These are phyloP conservation scores for Wickerhamomyces chaumierensis DNA, from an alignment of 805 yeast species.

Conservation along the genomic window DNA sequence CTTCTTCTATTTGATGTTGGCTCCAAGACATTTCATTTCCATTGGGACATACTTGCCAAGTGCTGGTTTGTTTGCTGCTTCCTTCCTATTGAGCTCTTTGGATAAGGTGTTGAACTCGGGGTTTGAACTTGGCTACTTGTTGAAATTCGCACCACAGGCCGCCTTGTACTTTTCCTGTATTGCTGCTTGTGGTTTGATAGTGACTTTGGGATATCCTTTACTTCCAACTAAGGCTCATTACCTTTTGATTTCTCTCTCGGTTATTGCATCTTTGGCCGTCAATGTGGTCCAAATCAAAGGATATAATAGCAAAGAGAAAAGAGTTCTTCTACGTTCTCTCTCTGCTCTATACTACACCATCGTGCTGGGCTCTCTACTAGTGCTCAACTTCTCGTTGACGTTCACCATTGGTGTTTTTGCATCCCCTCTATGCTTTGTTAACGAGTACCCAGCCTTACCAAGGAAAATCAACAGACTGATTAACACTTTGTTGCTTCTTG, in stretches of 20 bases:
- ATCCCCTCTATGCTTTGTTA: conserved; percentile 60
- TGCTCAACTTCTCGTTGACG: conserved; percentile 78
- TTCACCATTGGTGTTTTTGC: conserved; percentile 58
- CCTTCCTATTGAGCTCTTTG: conserved; percentile 60
- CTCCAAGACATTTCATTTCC: conserved; percentile 75
- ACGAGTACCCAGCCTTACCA: conserved; percentile 1
- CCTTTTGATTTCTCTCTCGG: conserved; percentile 9
- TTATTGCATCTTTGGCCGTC: conserved; percentile 13
- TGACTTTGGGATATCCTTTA: conserved; percentile 11
- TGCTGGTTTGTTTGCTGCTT: conserved; percentile 58
- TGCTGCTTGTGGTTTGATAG: conserved; percentile 12
- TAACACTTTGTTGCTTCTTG: conserved; percentile 25
- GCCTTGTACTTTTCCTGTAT: conserved; percentile 18
- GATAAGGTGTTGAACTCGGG: conserved; percentile 37
- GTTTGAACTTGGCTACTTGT: conserved; percentile 7
- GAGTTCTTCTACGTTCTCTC: conserved; percentile 24
- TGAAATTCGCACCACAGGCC: conserved; percentile 1
- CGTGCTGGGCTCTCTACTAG: conserved; percentile 59
- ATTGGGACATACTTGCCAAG: conserved; percentile 90
- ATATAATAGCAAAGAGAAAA: conserved; percentile 5
- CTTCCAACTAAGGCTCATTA: conserved; percentile 8
- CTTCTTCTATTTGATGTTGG: conserved; percentile 76
- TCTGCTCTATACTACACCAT: conserved; percentile 56
- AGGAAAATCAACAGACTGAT: background rate
- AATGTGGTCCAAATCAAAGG: conserved; percentile 6